These are phyloP conservation scores for Mariannaea elegans DNA, from an alignment of 2,329 filamentous ascomycete species.

Conservation along the genomic window DNA sequence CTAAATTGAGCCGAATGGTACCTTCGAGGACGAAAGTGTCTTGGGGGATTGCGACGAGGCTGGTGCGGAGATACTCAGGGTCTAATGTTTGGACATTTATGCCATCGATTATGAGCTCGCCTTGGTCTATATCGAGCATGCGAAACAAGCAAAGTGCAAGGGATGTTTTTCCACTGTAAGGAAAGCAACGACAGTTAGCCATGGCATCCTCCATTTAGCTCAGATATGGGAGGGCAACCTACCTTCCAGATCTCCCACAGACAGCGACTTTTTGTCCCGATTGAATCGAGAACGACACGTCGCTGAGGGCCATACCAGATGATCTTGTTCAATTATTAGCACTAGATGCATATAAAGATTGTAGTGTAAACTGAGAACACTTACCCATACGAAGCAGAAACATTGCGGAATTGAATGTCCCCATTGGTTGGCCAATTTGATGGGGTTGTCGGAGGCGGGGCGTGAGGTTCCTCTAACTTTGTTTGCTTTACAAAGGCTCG, in stretches of 20 bases:
- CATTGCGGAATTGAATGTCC: conserved; percentile 78
- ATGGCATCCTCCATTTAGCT: no score
- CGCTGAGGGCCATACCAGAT: conserved; percentile 17
- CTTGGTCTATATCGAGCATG: conserved; percentile 52
- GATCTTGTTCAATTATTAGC: no score
- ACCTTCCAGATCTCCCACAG: conserved; percentile 33
- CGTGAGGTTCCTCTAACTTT: conserved; percentile 23
- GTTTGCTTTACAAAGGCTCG: conserved; percentile 29
- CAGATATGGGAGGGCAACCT: no score
- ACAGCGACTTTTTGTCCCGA: conserved; percentile 31
- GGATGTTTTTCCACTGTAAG: conserved; percentile 58
- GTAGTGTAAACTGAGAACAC: rapidly evolving
- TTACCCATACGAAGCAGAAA: conserved; percentile 27
- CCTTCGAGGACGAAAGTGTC: conserved; percentile 60
- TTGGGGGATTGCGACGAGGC: conserved; percentile 57
- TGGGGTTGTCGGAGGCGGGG: conserved; percentile 49
- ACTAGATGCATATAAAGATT: no score
- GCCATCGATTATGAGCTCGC: conserved; percentile 55
- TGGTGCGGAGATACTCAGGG: conserved; percentile 36
- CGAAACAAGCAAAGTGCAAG: conserved; percentile 49
- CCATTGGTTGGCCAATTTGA: conserved; percentile 87
- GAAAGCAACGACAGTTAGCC: rapidly evolving
- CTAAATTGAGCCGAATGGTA: conserved; percentile 56
- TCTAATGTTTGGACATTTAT: conserved; percentile 46
- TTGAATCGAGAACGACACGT: conserved; percentile 19